Evolutionary conservation across 805 yeast genomes (phyloP), one percentile per base, ranked within the genome.

Genomic region (Maudiozyma saulgeensis): DNA sequence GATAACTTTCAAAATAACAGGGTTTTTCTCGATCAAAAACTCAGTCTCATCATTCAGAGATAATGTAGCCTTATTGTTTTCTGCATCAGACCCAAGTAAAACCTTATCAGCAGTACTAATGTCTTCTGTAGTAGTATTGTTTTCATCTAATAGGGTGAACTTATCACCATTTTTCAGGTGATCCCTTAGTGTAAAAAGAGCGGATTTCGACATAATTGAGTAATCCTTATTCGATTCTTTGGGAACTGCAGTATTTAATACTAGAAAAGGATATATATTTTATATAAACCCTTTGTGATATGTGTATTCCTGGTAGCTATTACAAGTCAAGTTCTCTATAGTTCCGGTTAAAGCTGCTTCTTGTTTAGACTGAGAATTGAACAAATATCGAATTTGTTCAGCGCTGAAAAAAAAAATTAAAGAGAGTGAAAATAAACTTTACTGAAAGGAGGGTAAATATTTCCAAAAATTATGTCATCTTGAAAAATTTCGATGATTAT

Each of bases 1-100:
- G 2, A 85, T 79, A 0, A 86, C 79, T 53, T 78, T 72, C 49
- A 88, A 69, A 15, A 75, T 70, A 42, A 80, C 75, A 21, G 71
- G 67, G 16, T 63, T 63, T 31, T 66, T 77, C 47, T 80, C 81
- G 43, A 77, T 73, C 45, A 72, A 68, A 59, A 83, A 83, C 46
- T 75, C 73, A 11, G 90, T 82, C n/a, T 54, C 53, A 12, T 69
- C 64, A 54, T 76, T 71, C 47, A 84, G 64, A 37, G 70, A 61
- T 12, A 70, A 56, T 41, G 8, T 55, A 49, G 21, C 53, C 9
- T 39, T 19, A 53, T 42, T 61, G 15, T 44, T 55, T 13, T 58
- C 60, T 23, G 26, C 34, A 15, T 34, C 47, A 1, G 18, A 43
- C 13, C 16, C 35, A 45, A 72, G 57, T n/a, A 51, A 46, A 15